Evolutionary conservation across 2,329 filamentous ascomycete species (phyloP).

Genomic region (Emericellopsis cladophorae): DNA sequence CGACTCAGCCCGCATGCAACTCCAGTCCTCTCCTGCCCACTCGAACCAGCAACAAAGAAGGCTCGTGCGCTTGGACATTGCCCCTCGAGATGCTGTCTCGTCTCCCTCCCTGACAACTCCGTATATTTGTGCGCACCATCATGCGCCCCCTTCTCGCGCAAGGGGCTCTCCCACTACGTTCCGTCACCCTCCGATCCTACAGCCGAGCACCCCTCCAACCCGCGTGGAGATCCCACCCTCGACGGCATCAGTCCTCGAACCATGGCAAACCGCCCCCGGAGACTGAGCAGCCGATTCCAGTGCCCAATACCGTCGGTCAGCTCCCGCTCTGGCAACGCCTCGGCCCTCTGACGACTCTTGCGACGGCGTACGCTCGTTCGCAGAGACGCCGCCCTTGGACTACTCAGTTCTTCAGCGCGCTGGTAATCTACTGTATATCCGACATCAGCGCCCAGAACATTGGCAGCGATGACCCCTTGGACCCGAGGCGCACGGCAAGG

Average conservation of each 20-base stretch:
- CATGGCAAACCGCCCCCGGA: neutral
- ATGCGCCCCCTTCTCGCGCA: too few species aligned
- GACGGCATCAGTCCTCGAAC: neutral
- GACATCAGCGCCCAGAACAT: slow-evolving; percentile 70
- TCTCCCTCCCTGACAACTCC: too few species aligned
- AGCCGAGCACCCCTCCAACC: too few species aligned
- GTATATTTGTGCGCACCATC: too few species aligned
- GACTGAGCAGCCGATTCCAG: slow-evolving; percentile 2
- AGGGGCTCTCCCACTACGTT: too few species aligned
- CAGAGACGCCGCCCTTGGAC: slow-evolving; percentile 61
- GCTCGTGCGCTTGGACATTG: too few species aligned
- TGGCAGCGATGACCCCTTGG: slow-evolving; percentile 33
- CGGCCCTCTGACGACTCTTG: slow-evolving; percentile 39
- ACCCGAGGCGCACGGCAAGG: slow-evolving; percentile 44
- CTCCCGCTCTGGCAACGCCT: slow-evolving; percentile 41
- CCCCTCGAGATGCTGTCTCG: too few species aligned
- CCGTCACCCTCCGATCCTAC: too few species aligned
- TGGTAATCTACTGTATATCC: slow-evolving; percentile 68
- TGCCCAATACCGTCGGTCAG: slow-evolving; percentile 1
- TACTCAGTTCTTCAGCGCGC: slow-evolving; percentile 65
- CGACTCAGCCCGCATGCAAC: too few species aligned
- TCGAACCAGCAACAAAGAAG: too few species aligned
- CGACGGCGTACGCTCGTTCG: slow-evolving; percentile 52
- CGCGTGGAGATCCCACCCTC: neutral
- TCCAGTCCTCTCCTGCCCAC: too few species aligned